Base-by-base conservation (phyloP, 176 grass and related monocot genomes). In the Oryza rufipogon region DNA sequence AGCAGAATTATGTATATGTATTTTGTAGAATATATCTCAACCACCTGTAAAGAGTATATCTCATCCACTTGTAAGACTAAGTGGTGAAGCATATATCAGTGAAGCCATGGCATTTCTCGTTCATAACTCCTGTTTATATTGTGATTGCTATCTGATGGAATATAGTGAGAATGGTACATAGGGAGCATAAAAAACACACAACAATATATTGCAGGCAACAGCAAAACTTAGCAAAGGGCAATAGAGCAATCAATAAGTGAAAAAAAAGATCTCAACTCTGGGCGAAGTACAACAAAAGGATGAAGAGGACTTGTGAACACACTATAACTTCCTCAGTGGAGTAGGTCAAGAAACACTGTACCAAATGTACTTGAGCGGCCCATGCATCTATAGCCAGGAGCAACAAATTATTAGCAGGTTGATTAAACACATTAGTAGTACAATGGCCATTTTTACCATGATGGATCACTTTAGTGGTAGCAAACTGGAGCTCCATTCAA, bases 21-120 rank as follows among this genome's bases (percentile, higher is more conserved):
- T 77, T 51, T 63, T 72, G 46, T 74, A 69, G 46, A 56, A 63
- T 48, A 68, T 41, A 79, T 79, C 28, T 87, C 71, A 54, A 54
- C 85, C 84, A 83, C 84, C 86, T 83, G 84, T 74, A 83, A 86
- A 63, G 14, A 60, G 67, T 48, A 68, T 41, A 79, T 79, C 28
- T 87, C 71, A 54, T 65, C 85, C 84, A 83, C 84, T 90, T 83
- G 84, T 74, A 83, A 86, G 84, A 79, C 28, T 32, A 82, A 81
- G 84, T 68, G 80, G 68, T 68, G 80, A 86, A 68, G 74, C 74
- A 69, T 79, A 69, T 79, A 49, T 75, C 44, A 75, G 48, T 64
- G 49, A n/a, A 73, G 11, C 25, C 20, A 61, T 38, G 14, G 15
- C 25, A 77, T 33, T 52, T 65, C 15, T 70, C 12, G 56, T 33